phyloP scores from a whole-genome alignment of 495 filamentous ascomycete genomes.

The Penicillium daleae region DNA sequence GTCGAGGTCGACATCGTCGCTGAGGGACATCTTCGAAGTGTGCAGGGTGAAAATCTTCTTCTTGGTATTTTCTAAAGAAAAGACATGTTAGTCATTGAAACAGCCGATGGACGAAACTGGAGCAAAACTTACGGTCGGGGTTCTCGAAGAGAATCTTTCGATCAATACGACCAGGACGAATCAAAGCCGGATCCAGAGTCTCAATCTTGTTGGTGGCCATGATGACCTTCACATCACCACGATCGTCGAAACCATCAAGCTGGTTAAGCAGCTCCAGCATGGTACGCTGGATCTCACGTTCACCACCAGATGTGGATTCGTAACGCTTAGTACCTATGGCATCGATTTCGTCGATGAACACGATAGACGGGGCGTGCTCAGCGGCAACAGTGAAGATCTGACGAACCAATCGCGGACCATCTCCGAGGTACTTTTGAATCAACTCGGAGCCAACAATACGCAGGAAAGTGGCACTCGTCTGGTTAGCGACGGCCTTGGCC shows the following conservation, averaged over 20 bases:
- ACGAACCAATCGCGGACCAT: constrained; percentile 90
- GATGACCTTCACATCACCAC: constrained; percentile 98
- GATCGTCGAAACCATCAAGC: constrained; percentile 97
- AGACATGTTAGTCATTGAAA: constrained; percentile 36
- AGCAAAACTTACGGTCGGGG: constrained; percentile 75
- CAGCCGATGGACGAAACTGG: too few relatives aligned
- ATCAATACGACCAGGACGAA: constrained; percentile 97
- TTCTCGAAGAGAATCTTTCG: constrained; percentile 99
- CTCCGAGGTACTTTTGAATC: constrained; percentile 98
- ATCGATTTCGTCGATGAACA: constrained; percentile 99
- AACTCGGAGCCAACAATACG: constrained; percentile 97
- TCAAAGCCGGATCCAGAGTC: constrained; percentile 92
- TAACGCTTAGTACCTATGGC: constrained; percentile 99
- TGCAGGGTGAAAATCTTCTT: constrained; percentile 99
- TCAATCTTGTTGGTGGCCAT: constrained; percentile 99
- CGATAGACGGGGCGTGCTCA: constrained; percentile 94
- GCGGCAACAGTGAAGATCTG: constrained; percentile 98
- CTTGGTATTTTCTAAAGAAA: constrained; percentile 82
- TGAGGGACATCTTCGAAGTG: constrained; percentile 98
- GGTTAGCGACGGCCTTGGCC: constrained; percentile 97
- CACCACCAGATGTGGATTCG: constrained; percentile 94
- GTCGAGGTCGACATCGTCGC: constrained; percentile 92
- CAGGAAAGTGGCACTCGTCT: constrained; percentile 97
- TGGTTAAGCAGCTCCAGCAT: constrained; percentile 99
- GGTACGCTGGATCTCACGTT: constrained; percentile 96